Base-by-base conservation (phyloP, 163 green algal species). In the Chloromonas sp. region DNA sequence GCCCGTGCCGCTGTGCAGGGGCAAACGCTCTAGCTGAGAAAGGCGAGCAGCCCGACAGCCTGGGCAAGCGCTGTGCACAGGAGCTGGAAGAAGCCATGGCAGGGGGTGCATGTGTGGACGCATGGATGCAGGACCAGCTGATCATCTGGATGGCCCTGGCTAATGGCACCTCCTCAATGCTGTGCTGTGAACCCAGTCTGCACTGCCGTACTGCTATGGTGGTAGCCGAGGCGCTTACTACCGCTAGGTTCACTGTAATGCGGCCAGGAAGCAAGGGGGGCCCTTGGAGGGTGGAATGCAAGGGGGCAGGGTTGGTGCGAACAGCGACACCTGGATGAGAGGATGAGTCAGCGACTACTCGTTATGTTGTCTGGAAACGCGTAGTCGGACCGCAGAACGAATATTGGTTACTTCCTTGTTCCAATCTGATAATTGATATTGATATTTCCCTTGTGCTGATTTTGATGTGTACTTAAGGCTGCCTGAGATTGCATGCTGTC, bases 81-180 rank as follows among this genome's bases (percentile, higher is more conserved):
- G 93, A 95, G 85, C 85, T 98, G 66, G 66, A 86, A 58, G 88
- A 93, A 57, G 90, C 82, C 8, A 62, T 98, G 60, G 74, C 11
- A 0, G 87, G 70, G n/a, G 94, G 93, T 1, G 90, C 89, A 15
- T 95, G 90, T 82, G 91, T 95, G 0, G 95, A 98, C 79, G 78
- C 92, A n/a, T 95, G 93, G 91, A 94, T 83, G 78, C 84, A 83
- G 14, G 76, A 79, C 60, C 70, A 82, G 88, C 89, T 98, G 8
- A 90, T 98, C 71, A 87, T 97, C 3, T 97, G 95, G 85, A 96
- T 97, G 92, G 95, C 94, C 0, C 83, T 97, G 58, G 94, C 93
- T 14, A 2, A 83, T 5, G 95, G 95, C 58, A 85, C 0, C 70
- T 94, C 93, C 0, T 77, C 79, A 60, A 70, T 97, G 81, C 15